Evolutionary conservation across 2,329 filamentous ascomycete species (phyloP).

Genomic region (Nigrospora sphaerica): DNA sequence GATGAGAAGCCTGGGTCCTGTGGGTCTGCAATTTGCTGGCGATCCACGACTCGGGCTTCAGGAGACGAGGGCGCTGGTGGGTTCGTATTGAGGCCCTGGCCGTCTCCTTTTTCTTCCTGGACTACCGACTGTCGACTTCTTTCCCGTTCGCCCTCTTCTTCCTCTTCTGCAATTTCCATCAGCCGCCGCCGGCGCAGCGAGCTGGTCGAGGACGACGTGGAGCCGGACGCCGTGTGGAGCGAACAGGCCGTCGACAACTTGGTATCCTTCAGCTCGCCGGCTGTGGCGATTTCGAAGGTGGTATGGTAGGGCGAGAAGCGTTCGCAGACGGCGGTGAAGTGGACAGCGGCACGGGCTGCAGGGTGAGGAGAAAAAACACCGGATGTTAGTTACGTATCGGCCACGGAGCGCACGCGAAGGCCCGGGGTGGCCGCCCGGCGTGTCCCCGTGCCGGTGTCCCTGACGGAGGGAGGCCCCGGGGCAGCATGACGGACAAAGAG

Average conservation of each 20-base stretch:
- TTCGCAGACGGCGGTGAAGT: slow-evolving; percentile 61
- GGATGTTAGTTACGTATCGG: too few relatives aligned
- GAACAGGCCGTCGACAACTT: slow-evolving; percentile 84
- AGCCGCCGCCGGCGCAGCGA: slow-evolving; percentile 71
- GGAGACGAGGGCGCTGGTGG: slow-evolving; percentile 11
- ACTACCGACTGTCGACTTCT: slow-evolving; percentile 51
- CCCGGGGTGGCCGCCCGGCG: too few relatives aligned
- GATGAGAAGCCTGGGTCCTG: slow-evolving; percentile 43
- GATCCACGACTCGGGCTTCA: slow-evolving; percentile 39
- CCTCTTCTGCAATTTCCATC: slow-evolving; percentile 91
- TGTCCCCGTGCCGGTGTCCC: too few relatives aligned
- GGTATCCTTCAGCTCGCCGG: slow-evolving; percentile 79
- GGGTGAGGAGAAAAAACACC: neutral
- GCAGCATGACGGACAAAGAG: neutral
- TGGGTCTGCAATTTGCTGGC: slow-evolving; percentile 42
- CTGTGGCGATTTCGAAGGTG: slow-evolving; percentile 65
- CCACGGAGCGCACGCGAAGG: too few relatives aligned
- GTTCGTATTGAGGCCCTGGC: slow-evolving; percentile 15
- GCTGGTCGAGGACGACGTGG: slow-evolving; percentile 76
- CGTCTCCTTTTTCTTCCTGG: slow-evolving; percentile 33
- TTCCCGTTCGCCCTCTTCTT: slow-evolving; percentile 64
- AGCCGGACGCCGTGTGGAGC: slow-evolving; percentile 79
- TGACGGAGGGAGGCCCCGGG: too few relatives aligned
- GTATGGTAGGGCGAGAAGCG: slow-evolving; percentile 82
- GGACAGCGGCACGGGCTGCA: slow-evolving; percentile 73